phyloP scores from a whole-genome alignment of 2,329 filamentous ascomycete genomes.

The Scedosporium apiospermum region DNA sequence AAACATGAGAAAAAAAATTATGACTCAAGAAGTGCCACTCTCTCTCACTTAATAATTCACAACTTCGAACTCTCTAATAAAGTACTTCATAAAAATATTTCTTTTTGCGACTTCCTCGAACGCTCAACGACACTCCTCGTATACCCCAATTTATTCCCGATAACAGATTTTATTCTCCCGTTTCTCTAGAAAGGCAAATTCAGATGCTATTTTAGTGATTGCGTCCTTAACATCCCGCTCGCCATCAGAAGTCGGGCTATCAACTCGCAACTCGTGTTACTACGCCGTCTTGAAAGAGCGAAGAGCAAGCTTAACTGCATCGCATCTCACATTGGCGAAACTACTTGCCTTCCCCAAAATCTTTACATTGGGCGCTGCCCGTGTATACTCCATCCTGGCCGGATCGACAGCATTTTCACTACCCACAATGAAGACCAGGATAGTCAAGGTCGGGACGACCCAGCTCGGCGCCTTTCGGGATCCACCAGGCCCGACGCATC shows the following conservation, averaged over 20 bases:
- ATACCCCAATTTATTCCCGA: too few relatives aligned
- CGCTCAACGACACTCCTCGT: too few relatives aligned
- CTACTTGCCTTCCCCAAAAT: neutral
- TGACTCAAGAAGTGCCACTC: neutral
- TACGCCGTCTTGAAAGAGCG: too few relatives aligned
- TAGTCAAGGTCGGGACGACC: constrained; percentile 23
- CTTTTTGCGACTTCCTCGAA: too few relatives aligned
- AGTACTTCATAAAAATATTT: too few relatives aligned
- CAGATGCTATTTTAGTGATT: too few relatives aligned
- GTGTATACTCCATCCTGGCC: neutral
- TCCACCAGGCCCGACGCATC: constrained; percentile 17
- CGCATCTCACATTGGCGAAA: constrained; percentile 1
- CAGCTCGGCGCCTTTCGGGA: constrained; percentile 25
- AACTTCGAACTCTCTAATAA: too few relatives aligned
- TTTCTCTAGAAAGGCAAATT: too few relatives aligned
- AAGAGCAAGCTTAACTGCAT: neutral
- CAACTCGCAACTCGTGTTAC: too few relatives aligned
- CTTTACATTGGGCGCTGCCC: neutral
- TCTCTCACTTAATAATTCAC: neutral
- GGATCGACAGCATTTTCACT: neutral
- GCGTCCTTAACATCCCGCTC: too few relatives aligned
- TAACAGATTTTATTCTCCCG: too few relatives aligned
- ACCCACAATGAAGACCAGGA: constrained; percentile 29
- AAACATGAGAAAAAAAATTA: neutral
- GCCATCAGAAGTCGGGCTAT: too few relatives aligned